Percentiles rank a stretch among this genome's conserved stretches.
Evolutionary conservation across 768 basidiomycete genomes (phyloP).

Genomic region (Boletus huronensis): DNA sequence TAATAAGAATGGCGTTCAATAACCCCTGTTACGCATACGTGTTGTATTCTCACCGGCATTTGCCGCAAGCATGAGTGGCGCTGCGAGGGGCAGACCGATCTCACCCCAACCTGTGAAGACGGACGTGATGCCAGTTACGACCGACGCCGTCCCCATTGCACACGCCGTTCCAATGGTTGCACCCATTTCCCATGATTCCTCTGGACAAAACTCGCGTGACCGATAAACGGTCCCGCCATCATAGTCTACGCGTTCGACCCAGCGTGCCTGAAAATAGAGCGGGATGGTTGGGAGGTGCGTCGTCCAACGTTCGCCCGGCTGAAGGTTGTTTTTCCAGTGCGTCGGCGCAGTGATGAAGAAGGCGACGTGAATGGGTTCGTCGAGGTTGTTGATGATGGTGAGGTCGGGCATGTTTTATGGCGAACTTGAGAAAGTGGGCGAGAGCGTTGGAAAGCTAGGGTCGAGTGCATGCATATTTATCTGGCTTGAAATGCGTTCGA

Average conservation of each 20-base stretch:
- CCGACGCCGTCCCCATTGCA: constrained; percentile 20
- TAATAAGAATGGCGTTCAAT: background rate
- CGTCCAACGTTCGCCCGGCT: constrained; percentile 20
- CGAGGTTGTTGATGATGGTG: constrained; percentile 18
- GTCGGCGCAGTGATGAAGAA: constrained; percentile 16
- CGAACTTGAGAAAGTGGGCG: background rate
- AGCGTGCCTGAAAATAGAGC: constrained; percentile 13
- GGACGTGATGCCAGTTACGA: constrained; percentile 8
- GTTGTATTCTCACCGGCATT: constrained; percentile 9
- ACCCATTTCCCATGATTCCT: constrained; percentile 20
- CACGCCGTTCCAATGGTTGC: constrained; percentile 15
- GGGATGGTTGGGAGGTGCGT: constrained; percentile 6
- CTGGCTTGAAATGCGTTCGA: background rate
- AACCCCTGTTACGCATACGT: background rate
- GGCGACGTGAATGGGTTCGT: constrained; percentile 18
- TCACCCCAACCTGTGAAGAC: background rate
- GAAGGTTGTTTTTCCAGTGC: constrained; percentile 17
- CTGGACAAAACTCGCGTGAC: constrained; percentile 11
- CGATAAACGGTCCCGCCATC: constrained; percentile 5
- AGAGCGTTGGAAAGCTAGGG: background rate
- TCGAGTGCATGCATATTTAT: background rate
- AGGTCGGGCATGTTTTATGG: constrained; percentile 14
- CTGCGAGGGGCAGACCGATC: background rate
- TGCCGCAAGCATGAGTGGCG: constrained; percentile 12
- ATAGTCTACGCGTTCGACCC: constrained; percentile 10